Evolutionary conservation across 139 green algal species (phyloP), one percentile per base, ranked within the genome.

Genomic region (Closterium sp.): DNA sequence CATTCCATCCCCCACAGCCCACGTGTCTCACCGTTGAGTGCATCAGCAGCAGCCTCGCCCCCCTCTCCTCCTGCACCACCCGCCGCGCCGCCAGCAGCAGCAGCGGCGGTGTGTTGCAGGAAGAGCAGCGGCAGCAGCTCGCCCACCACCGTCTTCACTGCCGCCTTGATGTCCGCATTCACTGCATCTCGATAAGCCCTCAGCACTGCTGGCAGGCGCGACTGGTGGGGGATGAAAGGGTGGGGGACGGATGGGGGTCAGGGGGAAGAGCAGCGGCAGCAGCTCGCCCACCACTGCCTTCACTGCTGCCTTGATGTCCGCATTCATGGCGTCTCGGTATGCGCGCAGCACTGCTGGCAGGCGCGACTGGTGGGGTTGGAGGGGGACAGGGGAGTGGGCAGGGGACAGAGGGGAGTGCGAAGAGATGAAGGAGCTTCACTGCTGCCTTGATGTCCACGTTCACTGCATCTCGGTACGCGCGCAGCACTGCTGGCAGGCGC

Each of bases 221-320:
- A n/a, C n/a, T n/a, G n/a, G n/a, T n/a, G n/a, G n/a, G n/a, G n/a
- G n/a, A n/a, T n/a, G n/a, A n/a, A n/a, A n/a, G n/a, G n/a, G n/a
- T n/a, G n/a, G n/a, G n/a, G n/a, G n/a, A n/a, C n/a, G n/a, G n/a
- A n/a, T n/a, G n/a, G n/a, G n/a, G n/a, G n/a, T n/a, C n/a, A n/a
- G n/a, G n/a, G n/a, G n/a, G n/a, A n/a, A n/a, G n/a, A n/a, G 91
- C 31, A 95, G 22, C 24, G 93, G 93, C 70, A 95, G 91, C n/a
- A 95, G 30, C 91, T 94, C 91, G 22, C 27, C 91, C 34, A 95
- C 91, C 17, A 89, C 93, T 0, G 24, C 24, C 91, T 95, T 95
- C 31, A 95, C 93, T 2, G 93, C 91, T 6, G 84, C 93, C 86
- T 94, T 94, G 45, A 94, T 91, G 45, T 95, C 91, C 31, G 88